These are phyloP conservation scores for Pestalotiopsis sp. DNA, from an alignment of 2,329 filamentous ascomycete genomes.

Conservation along the genomic window DNA sequence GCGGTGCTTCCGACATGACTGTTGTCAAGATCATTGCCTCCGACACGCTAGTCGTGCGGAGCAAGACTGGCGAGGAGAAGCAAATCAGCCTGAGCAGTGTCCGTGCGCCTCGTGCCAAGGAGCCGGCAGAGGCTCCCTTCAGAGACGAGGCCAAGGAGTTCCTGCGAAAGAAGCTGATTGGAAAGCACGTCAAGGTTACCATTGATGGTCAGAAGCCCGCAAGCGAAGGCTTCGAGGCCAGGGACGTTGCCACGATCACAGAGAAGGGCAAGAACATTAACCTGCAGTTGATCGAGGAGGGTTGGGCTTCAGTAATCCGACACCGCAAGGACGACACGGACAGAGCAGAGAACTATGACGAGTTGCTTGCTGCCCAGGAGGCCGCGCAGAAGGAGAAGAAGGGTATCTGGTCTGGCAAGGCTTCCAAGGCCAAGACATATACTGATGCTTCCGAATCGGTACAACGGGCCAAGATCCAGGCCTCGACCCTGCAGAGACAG, in stretches of 20 bases:
- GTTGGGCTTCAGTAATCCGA: conserved; percentile 90
- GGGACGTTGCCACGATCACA: conserved; percentile 87
- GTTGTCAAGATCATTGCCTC: conserved; percentile 85
- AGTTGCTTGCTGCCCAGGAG: conserved; percentile 77
- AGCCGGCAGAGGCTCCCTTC: conserved; percentile 85
- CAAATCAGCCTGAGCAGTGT: conserved; percentile 91
- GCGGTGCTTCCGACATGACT: conserved; percentile 72
- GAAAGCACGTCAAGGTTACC: conserved; percentile 87
- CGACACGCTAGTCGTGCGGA: conserved; percentile 84
- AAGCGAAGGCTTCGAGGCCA: conserved; percentile 86
- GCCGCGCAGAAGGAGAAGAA: conserved; percentile 83
- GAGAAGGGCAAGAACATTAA: conserved; percentile 86
- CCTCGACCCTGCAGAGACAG: conserved; percentile 83
- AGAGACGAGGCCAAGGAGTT: conserved; percentile 95
- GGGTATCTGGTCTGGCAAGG: conserved; percentile 93
- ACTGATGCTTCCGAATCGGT: conserved; percentile 88
- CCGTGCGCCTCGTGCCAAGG: conserved; percentile 85
- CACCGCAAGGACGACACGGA: conserved; percentile 95
- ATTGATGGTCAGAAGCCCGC: conserved; percentile 91
- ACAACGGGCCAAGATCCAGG: conserved; percentile 94
- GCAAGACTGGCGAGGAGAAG: conserved; percentile 83
- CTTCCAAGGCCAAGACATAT: conserved; percentile 79
- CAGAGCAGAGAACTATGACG: conserved; percentile 90
- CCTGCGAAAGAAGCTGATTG: conserved; percentile 88
- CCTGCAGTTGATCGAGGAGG: conserved; percentile 82